Conservation (phyloP, 495 filamentous ascomycete genomes). For the Cercophora samala region DNA sequence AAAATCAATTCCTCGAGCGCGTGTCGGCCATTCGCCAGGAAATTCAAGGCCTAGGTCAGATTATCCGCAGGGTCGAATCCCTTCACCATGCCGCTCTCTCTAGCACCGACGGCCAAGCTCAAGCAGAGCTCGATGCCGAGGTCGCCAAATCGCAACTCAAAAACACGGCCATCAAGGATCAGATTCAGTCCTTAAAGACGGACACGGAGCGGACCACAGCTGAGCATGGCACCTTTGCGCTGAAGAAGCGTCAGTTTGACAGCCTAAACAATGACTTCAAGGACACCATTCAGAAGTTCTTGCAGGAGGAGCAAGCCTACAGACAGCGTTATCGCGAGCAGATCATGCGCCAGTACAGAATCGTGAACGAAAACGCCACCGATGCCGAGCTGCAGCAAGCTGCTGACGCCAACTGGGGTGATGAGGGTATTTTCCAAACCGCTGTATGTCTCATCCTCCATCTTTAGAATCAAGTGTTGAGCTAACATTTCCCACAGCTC, state of each 20-base stretch:
- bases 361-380: constrained; percentile 69
- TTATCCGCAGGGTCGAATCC: constrained; percentile 55
- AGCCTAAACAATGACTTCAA: constrained; percentile 63
- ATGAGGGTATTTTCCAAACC: constrained; percentile 73
- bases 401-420: constrained; percentile 63
- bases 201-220: constrained; percentile 55
- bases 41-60: constrained; percentile 53
- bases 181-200: constrained; percentile 63
- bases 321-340: constrained; percentile 63
- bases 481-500: constrained; percentile 46
- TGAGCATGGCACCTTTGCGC: constrained; percentile 45
- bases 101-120: constrained; percentile 48
- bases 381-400: constrained; percentile 63
- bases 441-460: constrained; percentile 51
- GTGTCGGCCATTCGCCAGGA: constrained; percentile 56
- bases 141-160: constrained; percentile 62
- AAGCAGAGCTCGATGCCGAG: constrained; percentile 53
- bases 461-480: constrained; percentile 10
- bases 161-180: constrained; percentile 62
- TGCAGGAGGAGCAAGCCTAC: constrained; percentile 63
- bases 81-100: constrained; percentile 60
- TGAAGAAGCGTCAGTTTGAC: constrained; percentile 61
- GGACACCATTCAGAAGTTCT: constrained; percentile 58
- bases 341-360: constrained; percentile 69
- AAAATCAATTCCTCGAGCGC: constrained; percentile 58